Evolutionary conservation across 306 rosid genomes (phyloP).

Genomic region (Purshia tridentata): DNA sequence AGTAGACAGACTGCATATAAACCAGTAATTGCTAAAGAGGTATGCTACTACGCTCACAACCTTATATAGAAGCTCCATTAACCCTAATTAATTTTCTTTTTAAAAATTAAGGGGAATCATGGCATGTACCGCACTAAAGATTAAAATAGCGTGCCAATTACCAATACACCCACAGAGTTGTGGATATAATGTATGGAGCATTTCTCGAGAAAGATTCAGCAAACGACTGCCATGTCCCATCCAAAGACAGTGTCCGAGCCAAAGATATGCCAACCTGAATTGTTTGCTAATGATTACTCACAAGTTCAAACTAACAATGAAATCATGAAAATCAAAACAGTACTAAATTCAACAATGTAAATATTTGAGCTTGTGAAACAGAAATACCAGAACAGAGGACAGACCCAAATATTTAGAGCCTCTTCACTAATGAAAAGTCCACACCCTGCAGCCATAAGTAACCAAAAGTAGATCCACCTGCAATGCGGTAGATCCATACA

Average conservation of each 20-base stretch:
- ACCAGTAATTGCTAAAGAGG: background rate
- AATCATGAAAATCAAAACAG: slow-evolving; percentile 14
- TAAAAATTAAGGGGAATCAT: background rate
- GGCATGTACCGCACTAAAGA: background rate
- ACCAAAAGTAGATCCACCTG: slow-evolving; percentile 79
- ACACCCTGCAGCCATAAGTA: slow-evolving; percentile 74
- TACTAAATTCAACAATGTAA: slow-evolving; percentile 17
- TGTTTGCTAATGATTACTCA: slow-evolving; percentile 15
- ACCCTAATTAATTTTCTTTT: background rate
- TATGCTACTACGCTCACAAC: background rate
- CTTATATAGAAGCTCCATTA: background rate
- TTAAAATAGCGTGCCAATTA: slow-evolving; percentile 24
- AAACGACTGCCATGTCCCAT: slow-evolving; percentile 61
- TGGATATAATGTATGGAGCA: slow-evolving; percentile 51
- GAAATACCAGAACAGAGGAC: slow-evolving; percentile 55
- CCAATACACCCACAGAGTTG: slow-evolving; percentile 70
- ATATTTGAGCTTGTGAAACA: slow-evolving; percentile 38
- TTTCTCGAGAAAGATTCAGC: slow-evolving; percentile 57
- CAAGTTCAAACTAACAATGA: slow-evolving; percentile 19
- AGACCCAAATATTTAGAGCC: slow-evolving; percentile 71
- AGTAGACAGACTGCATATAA: slow-evolving; percentile 1
- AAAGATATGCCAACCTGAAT: slow-evolving; percentile 62
- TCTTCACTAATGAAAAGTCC: slow-evolving; percentile 78
- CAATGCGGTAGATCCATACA: slow-evolving; percentile 5
- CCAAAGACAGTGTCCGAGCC: slow-evolving; percentile 52